Evolutionary conservation across 1,284 basidiomycete genomes (phyloP).

Genomic region (Mycocalia duriaeana): DNA sequence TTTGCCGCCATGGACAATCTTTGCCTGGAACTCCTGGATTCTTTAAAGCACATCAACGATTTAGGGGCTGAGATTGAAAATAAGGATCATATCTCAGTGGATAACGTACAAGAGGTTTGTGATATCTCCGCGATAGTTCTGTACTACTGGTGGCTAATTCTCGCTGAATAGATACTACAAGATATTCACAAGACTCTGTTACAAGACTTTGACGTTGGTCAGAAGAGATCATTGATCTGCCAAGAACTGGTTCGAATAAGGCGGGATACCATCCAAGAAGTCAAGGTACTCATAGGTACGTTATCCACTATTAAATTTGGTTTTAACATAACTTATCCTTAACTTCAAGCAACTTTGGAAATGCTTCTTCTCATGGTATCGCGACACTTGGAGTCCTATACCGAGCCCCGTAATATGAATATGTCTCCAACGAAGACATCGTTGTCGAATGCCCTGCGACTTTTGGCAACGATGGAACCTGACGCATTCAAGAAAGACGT

Average conservation of each 20-base stretch:
- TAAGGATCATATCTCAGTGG: conserved; percentile 64
- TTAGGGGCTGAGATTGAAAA: conserved; percentile 68
- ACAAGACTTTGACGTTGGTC: conserved; percentile 61
- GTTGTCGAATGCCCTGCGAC: conserved; percentile 48
- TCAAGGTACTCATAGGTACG: conserved; percentile 49
- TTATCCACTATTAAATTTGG: too few species aligned
- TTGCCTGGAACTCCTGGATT: conserved; percentile 53
- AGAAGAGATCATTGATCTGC: conserved; percentile 60
- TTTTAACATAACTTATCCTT: conserved; percentile 3
- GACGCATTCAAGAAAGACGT: conserved; percentile 52
- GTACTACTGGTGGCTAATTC: neutral
- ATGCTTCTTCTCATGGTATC: conserved; percentile 82
- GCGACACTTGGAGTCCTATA: conserved; percentile 74
- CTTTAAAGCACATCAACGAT: conserved; percentile 63
- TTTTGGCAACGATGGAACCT: conserved; percentile 49
- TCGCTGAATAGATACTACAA: conserved; percentile 43
- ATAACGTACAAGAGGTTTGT: conserved; percentile 67
- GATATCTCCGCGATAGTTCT: too few species aligned
- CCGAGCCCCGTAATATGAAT: conserved; percentile 32
- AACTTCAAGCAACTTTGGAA: conserved; percentile 63
- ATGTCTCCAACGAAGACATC: conserved; percentile 32
- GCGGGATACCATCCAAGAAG: conserved; percentile 37
- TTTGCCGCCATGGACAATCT: conserved; percentile 66
- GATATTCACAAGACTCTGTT: conserved; percentile 51
- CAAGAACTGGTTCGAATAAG: conserved; percentile 54